Evolutionary conservation across 2,329 filamentous ascomycete genomes (phyloP).

Genomic region (Trichophyton benhamiae): DNA sequence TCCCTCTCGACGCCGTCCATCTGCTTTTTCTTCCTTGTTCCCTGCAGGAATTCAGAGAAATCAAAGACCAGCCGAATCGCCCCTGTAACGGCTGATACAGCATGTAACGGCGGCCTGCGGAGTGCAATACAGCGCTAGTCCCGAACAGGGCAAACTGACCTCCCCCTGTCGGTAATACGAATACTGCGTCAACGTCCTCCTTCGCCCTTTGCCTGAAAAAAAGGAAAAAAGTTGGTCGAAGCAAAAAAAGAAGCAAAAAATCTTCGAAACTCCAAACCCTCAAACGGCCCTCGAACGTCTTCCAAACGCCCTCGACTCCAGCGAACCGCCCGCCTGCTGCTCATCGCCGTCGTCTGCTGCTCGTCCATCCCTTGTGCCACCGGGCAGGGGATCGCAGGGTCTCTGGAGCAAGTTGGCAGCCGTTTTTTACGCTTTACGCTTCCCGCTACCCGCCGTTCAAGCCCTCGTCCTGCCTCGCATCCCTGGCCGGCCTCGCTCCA

Average conservation of each 20-base stretch:
- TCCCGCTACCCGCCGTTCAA: not conserved
- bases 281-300: not conserved
- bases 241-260: not conserved
- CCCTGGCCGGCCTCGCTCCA: not conserved
- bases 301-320: not conserved
- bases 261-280: not conserved
- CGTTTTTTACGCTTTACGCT: constrained; percentile 1
- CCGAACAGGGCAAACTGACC: not conserved
- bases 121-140: not conserved
- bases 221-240: not conserved
- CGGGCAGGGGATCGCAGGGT: not conserved
- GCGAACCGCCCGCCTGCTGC: not conserved
- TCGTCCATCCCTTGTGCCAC: not conserved
- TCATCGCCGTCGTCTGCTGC: not conserved
- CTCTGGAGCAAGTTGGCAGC: not conserved
- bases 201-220: not conserved
- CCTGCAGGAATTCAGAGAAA: not conserved
- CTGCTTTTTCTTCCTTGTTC: not conserved
- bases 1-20: not conserved
- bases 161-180: not conserved
- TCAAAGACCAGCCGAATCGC: not conserved
- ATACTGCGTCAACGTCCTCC: not conserved
- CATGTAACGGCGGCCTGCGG: not conserved
- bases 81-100: not conserved
- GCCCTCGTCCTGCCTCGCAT: not conserved